A percentile compares a stretch with the other conserved stretches of the same genome.
Evolutionary conservation across 257 asterid species (phyloP).

Genomic region (Leonotis leonurus): DNA sequence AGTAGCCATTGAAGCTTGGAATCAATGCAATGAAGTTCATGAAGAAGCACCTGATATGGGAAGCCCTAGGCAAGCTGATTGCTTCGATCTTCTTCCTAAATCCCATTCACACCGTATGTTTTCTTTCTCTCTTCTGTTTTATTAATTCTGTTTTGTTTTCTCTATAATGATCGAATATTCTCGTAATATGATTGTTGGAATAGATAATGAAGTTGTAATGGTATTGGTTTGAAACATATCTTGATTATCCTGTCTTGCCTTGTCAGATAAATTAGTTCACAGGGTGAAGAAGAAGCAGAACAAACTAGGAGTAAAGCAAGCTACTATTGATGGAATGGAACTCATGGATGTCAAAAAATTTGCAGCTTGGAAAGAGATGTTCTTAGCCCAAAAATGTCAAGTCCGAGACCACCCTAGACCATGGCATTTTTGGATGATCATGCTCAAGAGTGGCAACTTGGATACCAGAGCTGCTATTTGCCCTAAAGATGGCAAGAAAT

Average conservation of each 20-base stretch:
- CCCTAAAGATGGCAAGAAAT: slow-evolving; percentile 41
- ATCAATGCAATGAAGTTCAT: slow-evolving; percentile 59
- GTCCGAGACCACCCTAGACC: slow-evolving; percentile 46
- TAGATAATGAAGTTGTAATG: too few relatives aligned
- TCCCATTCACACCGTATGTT: neutral
- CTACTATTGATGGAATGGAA: slow-evolving; percentile 5
- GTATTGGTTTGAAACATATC: neutral
- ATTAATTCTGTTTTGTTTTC: too few relatives aligned
- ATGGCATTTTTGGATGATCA: slow-evolving; percentile 67
- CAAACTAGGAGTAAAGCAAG: slow-evolving; percentile 25
- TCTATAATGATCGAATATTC: too few relatives aligned
- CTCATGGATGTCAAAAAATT: slow-evolving; percentile 24
- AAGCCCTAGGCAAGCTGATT: slow-evolving; percentile 61
- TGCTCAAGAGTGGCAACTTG: slow-evolving; percentile 62
- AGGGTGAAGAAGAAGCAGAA: slow-evolving; percentile 41
- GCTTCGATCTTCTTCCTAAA: slow-evolving; percentile 33
- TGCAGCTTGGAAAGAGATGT: slow-evolving; percentile 48
- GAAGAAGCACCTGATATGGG: slow-evolving; percentile 55
- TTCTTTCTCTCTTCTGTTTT: neutral
- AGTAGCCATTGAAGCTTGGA: slow-evolving; percentile 60
- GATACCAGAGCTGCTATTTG: slow-evolving; percentile 50
- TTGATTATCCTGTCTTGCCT: neutral
- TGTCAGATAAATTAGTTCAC: slow-evolving; percentile 18
- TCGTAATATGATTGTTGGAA: too few relatives aligned
- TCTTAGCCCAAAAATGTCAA: slow-evolving; percentile 41